These are phyloP conservation scores for Ilex asprella DNA, from an alignment of 257 asterid genomes.

Conservation along the genomic window DNA sequence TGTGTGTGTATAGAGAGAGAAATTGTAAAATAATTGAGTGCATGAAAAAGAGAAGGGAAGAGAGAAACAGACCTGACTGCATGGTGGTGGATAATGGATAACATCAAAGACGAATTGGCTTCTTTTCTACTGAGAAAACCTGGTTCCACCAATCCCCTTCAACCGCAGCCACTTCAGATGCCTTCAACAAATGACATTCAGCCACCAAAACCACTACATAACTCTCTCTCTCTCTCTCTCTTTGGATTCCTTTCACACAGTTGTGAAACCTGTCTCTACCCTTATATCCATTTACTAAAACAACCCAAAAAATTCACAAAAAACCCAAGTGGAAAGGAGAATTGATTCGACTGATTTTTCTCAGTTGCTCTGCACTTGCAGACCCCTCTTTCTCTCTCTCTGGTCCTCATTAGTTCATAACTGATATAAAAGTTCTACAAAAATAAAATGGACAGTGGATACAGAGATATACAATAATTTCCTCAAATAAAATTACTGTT, in stretches of 20 bases:
- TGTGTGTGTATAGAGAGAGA: too few species aligned
- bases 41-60: slow-evolving; percentile 18
- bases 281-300: neutral
- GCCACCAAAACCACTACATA: slow-evolving; percentile 1
- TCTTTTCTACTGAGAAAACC: slow-evolving; percentile 26
- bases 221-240: neutral
- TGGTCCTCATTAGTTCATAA: too few species aligned
- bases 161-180: slow-evolving; percentile 9
- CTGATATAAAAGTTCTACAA: too few species aligned
- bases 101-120: slow-evolving; percentile 24
- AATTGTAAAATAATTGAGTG: neutral
- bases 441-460: too few species aligned
- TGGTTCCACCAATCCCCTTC: slow-evolving; percentile 29
- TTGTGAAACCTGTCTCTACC: neutral
- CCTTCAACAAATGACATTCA: slow-evolving; percentile 14
- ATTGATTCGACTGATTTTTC: slow-evolving; percentile 1
- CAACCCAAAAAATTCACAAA: neutral
- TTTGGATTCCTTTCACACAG: slow-evolving; percentile 26
- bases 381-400: neutral
- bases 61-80: slow-evolving; percentile 16
- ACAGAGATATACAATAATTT: too few species aligned
- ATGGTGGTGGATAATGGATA: slow-evolving; percentile 16
- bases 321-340: neutral
- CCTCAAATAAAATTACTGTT: too few species aligned
- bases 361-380: slow-evolving; percentile 7